Conservation (phyloP, 805 yeast species). For the Starmerella cellae region DNA sequence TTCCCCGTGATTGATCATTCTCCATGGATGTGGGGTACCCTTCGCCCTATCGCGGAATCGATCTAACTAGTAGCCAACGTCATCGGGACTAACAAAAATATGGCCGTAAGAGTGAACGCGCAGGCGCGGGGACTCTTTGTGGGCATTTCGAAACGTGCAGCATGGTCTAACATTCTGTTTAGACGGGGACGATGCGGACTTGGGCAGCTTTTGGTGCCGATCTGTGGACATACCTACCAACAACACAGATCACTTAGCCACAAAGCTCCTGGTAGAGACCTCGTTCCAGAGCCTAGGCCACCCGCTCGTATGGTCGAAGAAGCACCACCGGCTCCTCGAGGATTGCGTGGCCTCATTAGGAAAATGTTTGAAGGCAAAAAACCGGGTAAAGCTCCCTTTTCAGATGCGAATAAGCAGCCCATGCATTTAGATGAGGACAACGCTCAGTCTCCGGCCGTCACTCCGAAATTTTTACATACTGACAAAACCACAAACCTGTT, state of each 20-base stretch:
- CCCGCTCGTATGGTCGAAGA: conserved; percentile 16
- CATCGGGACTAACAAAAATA: too few relatives aligned
- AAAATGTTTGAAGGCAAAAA: conserved; percentile 6
- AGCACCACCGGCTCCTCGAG: conserved; percentile 9
- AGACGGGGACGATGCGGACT: too few relatives aligned
- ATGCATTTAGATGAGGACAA: neutral
- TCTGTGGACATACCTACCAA: too few relatives aligned
- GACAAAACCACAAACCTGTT: conserved; percentile 22
- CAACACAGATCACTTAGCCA: neutral
- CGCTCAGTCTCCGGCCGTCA: neutral
- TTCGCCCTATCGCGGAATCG: too few relatives aligned
- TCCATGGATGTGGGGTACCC: too few relatives aligned
- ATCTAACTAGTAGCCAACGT: too few relatives aligned
- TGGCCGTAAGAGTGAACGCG: neutral
- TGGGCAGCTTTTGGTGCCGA: too few relatives aligned
- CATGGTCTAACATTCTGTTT: too few relatives aligned
- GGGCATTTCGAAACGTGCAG: too few relatives aligned
- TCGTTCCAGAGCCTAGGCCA: conserved; percentile 15
- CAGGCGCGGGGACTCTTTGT: neutral
- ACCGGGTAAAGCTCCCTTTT: neutral
- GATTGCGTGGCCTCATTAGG: conserved; percentile 13
- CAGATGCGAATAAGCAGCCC: conserved; percentile 1
- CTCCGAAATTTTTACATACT: conserved; percentile 17
- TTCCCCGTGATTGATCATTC: too few relatives aligned
- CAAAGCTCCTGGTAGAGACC: conserved; percentile 12